Evolutionary conservation across 2,329 filamentous ascomycete genomes (phyloP), one percentile per base, ranked within the genome.

Genomic region (Aureobasidium lini): DNA sequence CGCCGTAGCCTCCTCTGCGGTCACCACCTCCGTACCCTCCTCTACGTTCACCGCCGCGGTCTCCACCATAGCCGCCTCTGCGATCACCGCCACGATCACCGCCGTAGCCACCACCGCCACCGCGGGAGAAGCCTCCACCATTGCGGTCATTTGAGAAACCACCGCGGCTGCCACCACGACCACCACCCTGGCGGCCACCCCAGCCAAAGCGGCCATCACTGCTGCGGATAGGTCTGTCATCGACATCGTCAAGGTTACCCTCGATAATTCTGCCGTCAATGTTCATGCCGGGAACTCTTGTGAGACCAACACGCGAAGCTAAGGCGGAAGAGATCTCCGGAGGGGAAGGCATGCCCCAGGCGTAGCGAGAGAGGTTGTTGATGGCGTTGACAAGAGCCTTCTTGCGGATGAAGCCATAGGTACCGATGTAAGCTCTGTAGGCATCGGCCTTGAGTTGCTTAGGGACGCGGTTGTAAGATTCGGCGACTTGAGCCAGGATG

Each of bases 361-460:
- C 81, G 15, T 74, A 67, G 18, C 68, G 66, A 48, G 75, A 72
- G 75, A 83, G 81, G n/a, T 75, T 68, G 68, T 85, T 85, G 63
- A 86, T 70, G 18, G 78, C 74, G 3, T 76, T 66, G 16, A 84
- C 73, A 7, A 80, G 64, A 1, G 69, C 66, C 13, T 71, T 66
- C 37, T 70, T 68, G 18, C 59, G 53, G 52, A 73, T 68, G 68
- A 77, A 74, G 37, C 74, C 70, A 64, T 73, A 79, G 44, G 75
- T 75, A 57, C 85, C 84, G 44, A 89, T 78, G 47, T 83, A 70
- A 8, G 82, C 80, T 16, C 74, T 70, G 72, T 89, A 90, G 0
- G 79, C 76, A 2, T 73, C 72, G 11, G 66, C 66, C 60, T 84
- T 76, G 46, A 76, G 62, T 4, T 69, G 65, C 7, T 68, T 68